phyloP scores from a whole-genome alignment of 371 early-diverging fungal genomes.

The Mucor piriformis region DNA sequence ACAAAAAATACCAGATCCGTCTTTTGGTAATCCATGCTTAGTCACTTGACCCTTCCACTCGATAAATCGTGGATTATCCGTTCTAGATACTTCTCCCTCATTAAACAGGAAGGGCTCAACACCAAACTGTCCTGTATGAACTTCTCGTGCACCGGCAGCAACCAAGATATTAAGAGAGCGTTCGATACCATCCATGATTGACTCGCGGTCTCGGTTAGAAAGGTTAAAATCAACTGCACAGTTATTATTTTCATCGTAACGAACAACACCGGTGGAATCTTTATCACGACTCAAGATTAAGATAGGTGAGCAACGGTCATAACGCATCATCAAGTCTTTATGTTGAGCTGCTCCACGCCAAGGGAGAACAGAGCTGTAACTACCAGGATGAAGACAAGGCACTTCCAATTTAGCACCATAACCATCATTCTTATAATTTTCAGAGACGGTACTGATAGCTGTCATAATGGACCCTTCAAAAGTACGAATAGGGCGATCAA shows the following conservation, averaged over 20 bases:
- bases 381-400: conserved; percentile 61
- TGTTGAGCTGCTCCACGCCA: conserved; percentile 61
- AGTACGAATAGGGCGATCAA: conserved; percentile 53
- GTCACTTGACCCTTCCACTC: conserved; percentile 32
- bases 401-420: conserved; percentile 77
- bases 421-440: conserved; percentile 58
- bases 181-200: conserved; percentile 55
- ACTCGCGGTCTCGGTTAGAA: conserved; percentile 56
- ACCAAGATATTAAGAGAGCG: conserved; percentile 54
- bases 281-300: conserved; percentile 73
- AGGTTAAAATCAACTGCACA: conserved; percentile 47
- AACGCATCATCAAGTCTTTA: conserved; percentile 59
- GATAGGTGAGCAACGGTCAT: conserved; percentile 51
- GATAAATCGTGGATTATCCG: conserved; percentile 41
- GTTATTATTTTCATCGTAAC: conserved; percentile 37
- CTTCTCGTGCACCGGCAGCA: conserved; percentile 69
- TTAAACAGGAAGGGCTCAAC: conserved; percentile 48
- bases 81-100: conserved; percentile 32
- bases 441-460: conserved; percentile 53
- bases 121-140: conserved; percentile 60
- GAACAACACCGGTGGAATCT: conserved; percentile 47
- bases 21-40: conserved; percentile 34
- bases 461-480: conserved; percentile 76
- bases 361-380: conserved; percentile 47
- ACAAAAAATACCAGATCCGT: conserved; percentile 41